These are phyloP conservation scores for Linnemannia hyalina DNA, from an alignment of 192 early-diverging fungal species.

Conservation along the genomic window DNA sequence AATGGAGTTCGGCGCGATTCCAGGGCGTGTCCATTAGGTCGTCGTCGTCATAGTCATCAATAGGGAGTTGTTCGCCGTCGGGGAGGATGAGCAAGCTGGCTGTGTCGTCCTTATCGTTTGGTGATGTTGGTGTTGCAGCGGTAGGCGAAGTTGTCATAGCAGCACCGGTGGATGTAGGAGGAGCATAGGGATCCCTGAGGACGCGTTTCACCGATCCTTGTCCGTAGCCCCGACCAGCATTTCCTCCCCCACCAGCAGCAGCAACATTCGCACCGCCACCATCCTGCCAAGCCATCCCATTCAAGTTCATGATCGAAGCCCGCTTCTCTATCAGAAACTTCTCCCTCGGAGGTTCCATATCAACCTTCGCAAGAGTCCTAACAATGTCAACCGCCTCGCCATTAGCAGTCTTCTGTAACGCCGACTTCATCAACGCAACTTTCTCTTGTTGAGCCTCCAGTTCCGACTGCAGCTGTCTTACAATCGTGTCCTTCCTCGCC, in stretches of 20 bases:
- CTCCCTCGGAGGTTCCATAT: slow-evolving; percentile 39
- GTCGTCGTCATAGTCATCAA: slow-evolving; percentile 16
- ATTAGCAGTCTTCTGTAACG: slow-evolving; percentile 36
- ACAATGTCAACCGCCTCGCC: slow-evolving; percentile 41
- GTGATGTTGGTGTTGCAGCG: neutral
- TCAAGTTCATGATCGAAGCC: slow-evolving; percentile 40
- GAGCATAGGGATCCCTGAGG: neutral
- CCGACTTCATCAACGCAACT: slow-evolving; percentile 49
- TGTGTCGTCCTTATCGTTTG: slow-evolving; percentile 7
- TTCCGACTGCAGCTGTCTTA: slow-evolving; percentile 38
- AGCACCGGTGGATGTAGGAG: neutral
- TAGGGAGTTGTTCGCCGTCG: slow-evolving; percentile 27
- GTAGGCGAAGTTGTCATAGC: neutral
- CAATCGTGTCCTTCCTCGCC: slow-evolving; percentile 43
- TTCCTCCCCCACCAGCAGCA: neutral
- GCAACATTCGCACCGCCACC: neutral
- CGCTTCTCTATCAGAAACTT: slow-evolving; percentile 52
- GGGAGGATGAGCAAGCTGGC: slow-evolving; percentile 20
- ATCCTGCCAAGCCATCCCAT: slow-evolving; percentile 22
- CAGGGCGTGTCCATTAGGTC: slow-evolving; percentile 49
- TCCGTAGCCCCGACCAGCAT: neutral
- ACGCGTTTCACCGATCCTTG: neutral
- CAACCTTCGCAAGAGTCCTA: slow-evolving; percentile 49
- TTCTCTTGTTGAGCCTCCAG: slow-evolving; percentile 56
- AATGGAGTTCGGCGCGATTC: slow-evolving; percentile 57